Conservation (phyloP, 75 land plant genomes). For the Adiantum capillusveneris region DNA sequence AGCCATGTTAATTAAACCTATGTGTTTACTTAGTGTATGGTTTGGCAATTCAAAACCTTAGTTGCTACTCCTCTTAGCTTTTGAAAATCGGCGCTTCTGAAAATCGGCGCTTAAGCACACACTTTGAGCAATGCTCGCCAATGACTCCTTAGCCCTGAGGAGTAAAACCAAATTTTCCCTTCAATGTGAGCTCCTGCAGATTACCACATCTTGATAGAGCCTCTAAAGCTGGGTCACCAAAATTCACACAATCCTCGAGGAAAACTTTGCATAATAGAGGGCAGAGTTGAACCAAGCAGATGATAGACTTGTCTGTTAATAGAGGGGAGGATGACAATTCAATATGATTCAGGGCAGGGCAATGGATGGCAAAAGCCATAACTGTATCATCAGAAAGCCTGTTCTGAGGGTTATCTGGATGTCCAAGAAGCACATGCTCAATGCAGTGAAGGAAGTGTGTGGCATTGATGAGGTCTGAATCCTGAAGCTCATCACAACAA, state of each 20-base stretch:
- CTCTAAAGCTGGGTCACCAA: conserved; percentile 19
- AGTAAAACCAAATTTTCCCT: conserved; percentile 24
- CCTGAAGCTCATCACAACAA: conserved; percentile 21
- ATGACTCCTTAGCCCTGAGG: conserved; percentile 17
- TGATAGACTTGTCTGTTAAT: conserved; percentile 17
- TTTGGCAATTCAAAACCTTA: too few relatives aligned
- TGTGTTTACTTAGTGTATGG: too few relatives aligned
- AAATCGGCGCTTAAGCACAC: too few relatives aligned
- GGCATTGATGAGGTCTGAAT: conserved; percentile 15
- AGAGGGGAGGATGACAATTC: conserved; percentile 14
- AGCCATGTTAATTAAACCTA: too few relatives aligned
- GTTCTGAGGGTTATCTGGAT: conserved; percentile 15
- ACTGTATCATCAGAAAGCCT: conserved; percentile 24
- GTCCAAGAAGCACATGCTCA: conserved; percentile 11
- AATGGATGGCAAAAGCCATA: conserved; percentile 12
- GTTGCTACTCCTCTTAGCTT: too few relatives aligned
- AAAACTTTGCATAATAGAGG: conserved; percentile 3
- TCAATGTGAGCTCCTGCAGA: conserved; percentile 26
- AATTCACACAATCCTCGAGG: conserved; percentile 17
- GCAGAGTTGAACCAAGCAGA: conserved; percentile 11
- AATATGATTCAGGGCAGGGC: conserved; percentile 17
- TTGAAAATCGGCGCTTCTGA: too few relatives aligned
- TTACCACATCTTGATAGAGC: conserved; percentile 11
- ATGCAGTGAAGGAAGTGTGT: conserved; percentile 7
- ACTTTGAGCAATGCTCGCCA: conserved; percentile 22